Conservation (phyloP, 2,329 filamentous ascomycete species). For the Daldinia sp. region DNA sequence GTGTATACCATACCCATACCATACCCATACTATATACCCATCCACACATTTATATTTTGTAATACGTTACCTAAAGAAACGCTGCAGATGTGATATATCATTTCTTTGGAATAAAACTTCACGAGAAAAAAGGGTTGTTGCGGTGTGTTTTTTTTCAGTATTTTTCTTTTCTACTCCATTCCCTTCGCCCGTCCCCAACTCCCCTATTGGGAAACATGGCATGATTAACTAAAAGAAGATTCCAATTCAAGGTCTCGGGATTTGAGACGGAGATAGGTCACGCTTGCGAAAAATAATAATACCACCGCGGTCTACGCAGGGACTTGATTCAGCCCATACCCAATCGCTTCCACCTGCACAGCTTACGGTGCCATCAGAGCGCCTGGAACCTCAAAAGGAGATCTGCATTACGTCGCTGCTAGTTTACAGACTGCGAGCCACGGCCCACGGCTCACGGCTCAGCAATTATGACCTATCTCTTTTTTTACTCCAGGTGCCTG, state of each 20-base stretch:
- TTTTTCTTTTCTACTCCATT: conserved; percentile 10
- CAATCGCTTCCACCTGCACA: conserved; percentile 21
- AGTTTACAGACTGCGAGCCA: conserved; percentile 31
- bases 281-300: conserved; percentile 3
- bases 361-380: conserved; percentile 12
- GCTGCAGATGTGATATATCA: conserved; percentile 32
- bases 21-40: neutral
- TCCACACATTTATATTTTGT: conserved; percentile 5
- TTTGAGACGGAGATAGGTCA: conserved; percentile 26
- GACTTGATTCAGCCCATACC: conserved; percentile 14
- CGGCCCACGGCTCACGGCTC: conserved; percentile 28
- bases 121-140: conserved; percentile 5
- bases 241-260: conserved; percentile 28
- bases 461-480: conserved; percentile 38
- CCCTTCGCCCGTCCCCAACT: conserved; percentile 27
- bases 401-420: conserved; percentile 35
- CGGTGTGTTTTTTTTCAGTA: conserved; percentile 18
- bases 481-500: conserved; percentile 21
- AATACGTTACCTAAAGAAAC: conserved; percentile 11
- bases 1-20: neutral
- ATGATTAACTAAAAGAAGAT: conserved; percentile 25
- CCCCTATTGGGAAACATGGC: conserved; percentile 31
- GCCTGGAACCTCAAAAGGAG: conserved; percentile 12
- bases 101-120: conserved; percentile 2
- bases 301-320: conserved; percentile 28